Conservation (phyloP, 2,329 filamentous ascomycete genomes). For the Herpotrichia juniperi region DNA sequence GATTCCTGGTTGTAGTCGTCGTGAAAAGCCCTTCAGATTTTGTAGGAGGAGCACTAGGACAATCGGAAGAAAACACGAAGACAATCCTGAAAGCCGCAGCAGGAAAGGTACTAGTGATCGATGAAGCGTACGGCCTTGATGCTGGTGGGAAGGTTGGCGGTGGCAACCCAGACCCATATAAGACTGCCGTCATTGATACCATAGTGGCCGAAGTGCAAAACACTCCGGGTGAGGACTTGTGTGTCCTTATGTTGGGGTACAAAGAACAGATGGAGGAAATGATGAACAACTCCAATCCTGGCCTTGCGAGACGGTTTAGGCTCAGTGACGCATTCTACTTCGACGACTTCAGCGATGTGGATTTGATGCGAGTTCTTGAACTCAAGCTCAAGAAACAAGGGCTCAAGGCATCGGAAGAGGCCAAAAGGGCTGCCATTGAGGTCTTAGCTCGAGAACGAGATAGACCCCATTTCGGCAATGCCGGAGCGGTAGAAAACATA, state of each 20-base stretch:
- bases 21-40: constrained; percentile 78
- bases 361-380: constrained; percentile 66
- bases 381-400: constrained; percentile 66
- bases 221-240: constrained; percentile 72
- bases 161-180: constrained; percentile 57
- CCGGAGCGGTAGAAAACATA: constrained; percentile 76
- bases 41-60: constrained; percentile 66
- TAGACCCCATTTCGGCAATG: constrained; percentile 73
- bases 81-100: constrained; percentile 68
- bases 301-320: constrained; percentile 69
- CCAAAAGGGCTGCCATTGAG: constrained; percentile 60
- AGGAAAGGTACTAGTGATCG: constrained; percentile 80
- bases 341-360: constrained; percentile 67
- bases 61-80: constrained; percentile 75
- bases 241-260: constrained; percentile 74
- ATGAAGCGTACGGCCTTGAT: constrained; percentile 83
- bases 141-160: constrained; percentile 52
- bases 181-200: constrained; percentile 72
- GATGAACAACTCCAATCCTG: constrained; percentile 77
- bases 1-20: constrained; percentile 60
- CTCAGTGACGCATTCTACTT: constrained; percentile 69
- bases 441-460: constrained; percentile 67
- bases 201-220: constrained; percentile 77
- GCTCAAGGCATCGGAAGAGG: constrained; percentile 59
- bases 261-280: constrained; percentile 72